Evolutionary conservation across 2,329 filamentous ascomycete genomes (phyloP).

Genomic region (Ampelomyces quisqualis): DNA sequence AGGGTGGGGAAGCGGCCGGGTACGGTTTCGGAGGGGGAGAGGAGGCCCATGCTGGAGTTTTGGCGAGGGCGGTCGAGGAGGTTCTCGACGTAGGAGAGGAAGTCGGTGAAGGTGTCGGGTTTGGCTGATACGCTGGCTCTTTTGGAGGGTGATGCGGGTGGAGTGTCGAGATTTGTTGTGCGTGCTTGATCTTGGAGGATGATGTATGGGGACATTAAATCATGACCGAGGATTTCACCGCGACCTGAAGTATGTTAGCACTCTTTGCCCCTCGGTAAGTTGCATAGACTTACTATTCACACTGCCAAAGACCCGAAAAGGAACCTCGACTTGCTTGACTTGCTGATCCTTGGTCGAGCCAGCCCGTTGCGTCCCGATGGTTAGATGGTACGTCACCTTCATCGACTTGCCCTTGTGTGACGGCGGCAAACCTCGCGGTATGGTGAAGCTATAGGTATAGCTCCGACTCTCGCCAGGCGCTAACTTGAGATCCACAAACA

Average conservation of each 20-base stretch:
- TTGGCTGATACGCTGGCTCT: too few relatives aligned
- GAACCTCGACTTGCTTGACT: conserved; percentile 86
- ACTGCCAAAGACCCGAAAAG: conserved; percentile 89
- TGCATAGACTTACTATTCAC: conserved; percentile 64
- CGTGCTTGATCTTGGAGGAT: conserved; percentile 80
- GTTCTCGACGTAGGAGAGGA: conserved; percentile 51
- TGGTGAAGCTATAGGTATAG: conserved; percentile 81
- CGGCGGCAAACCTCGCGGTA: conserved; percentile 88
- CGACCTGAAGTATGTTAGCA: conserved; percentile 49
- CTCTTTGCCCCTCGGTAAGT: neutral
- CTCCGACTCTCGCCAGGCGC: conserved; percentile 84
- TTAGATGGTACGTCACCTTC: conserved; percentile 87
- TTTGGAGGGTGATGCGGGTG: too few relatives aligned
- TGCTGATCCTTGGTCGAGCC: conserved; percentile 73
- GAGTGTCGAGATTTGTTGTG: conserved; percentile 40
- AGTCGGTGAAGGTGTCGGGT: conserved; percentile 45
- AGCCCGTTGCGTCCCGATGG: conserved; percentile 86
- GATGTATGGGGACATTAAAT: conserved; percentile 92
- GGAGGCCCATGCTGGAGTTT: conserved; percentile 54
- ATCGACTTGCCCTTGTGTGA: conserved; percentile 89
- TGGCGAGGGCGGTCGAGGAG: conserved; percentile 41
- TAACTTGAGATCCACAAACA: conserved; percentile 90
- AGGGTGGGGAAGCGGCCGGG: conserved; percentile 53
- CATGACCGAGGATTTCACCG: conserved; percentile 87
- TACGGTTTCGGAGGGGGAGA: conserved; percentile 69